Base-by-base conservation (phyloP, 2,329 filamentous ascomycete genomes). In the Ophiobolus disseminans region DNA sequence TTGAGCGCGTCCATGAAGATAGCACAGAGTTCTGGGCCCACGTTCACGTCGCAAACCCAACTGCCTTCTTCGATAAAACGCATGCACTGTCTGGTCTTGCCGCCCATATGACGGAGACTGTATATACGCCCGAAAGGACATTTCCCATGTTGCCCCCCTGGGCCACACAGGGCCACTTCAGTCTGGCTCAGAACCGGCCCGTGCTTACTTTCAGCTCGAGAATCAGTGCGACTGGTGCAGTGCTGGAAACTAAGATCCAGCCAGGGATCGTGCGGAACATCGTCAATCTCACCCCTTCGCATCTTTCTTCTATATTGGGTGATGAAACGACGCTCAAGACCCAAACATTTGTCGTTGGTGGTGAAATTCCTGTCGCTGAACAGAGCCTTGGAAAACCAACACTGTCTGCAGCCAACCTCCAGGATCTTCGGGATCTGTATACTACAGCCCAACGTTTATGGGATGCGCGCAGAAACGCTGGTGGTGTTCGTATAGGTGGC, bases 11-110 rank as follows among this genome's bases (percentile, higher is more conserved):
- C 1, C 72, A 77, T 3, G 75, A 70, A 14, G 71, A 71, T 53
- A 78, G 16, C 67, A 78, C 40, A 19, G 65, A 88, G 57, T 84
- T 83, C 62, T 94, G 90, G 90, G 76, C 93, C 22, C 89, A 91
- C 63, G 74, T 91, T 23, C 90, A 94, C 68, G 82, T 89, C 32
- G 90, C 90, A 11, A 90, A 94, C 63, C 89, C 89, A 7, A 87
- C 87, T 2, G 89, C 90, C 4, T 82, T 83, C 49, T 84, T 94
- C 54, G 62, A 75, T 16, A 82, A 83, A 14, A 76, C 83, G 17
- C 83, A 85, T 28, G 73, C 78, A 7, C 70, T 90, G 6, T 81
- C 82, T 25, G 77, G 81, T 51, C 83, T 84, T 62, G 85, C 89
- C 36, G 80, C 86, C 48, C 76, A 84, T 36, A 79, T 83, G 61